These are phyloP conservation scores for Talaromyces marneffei DNA, from an alignment of 2,329 filamentous ascomycete species.

Conservation along the genomic window DNA sequence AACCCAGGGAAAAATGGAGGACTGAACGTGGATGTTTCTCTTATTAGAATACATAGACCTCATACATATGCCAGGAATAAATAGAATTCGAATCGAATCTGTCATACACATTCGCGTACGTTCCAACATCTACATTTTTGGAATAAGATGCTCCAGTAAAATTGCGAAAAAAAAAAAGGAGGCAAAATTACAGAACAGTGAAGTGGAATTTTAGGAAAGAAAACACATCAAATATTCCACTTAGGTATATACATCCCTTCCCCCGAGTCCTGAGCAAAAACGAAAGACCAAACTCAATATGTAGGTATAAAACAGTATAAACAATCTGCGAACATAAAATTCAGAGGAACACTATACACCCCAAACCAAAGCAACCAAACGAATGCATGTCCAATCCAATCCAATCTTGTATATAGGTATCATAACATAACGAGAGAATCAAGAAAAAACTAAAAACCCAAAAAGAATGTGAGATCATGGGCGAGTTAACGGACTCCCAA, in stretches of 20 bases:
- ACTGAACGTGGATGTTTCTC: neutral
- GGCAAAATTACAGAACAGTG: too few relatives aligned
- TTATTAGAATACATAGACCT: neutral
- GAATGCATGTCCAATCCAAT: neutral
- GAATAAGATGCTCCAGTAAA: too few relatives aligned
- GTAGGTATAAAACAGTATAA: neutral
- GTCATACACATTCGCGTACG: too few relatives aligned
- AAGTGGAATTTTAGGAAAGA: neutral
- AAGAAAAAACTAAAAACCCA: neutral
- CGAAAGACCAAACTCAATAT: neutral
- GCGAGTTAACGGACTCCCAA: conserved; percentile 60
- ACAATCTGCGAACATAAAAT: neutral
- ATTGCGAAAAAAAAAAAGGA: too few relatives aligned
- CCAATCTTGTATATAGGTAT: conserved; percentile 4
- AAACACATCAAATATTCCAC: neutral
- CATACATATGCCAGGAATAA: neutral
- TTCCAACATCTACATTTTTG: too few relatives aligned
- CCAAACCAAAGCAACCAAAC: neutral
- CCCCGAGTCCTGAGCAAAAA: neutral
- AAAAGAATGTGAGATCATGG: conserved; percentile 1
- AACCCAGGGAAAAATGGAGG: neutral
- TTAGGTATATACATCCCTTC: neutral
- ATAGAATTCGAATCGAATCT: neutral
- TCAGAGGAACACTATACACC: neutral
- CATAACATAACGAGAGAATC: neutral